Percentiles rank a stretch among this genome's conserved stretches.
Evolutionary conservation across 1,284 basidiomycete species (phyloP).

Genomic region (Cryptococcus sp.): DNA sequence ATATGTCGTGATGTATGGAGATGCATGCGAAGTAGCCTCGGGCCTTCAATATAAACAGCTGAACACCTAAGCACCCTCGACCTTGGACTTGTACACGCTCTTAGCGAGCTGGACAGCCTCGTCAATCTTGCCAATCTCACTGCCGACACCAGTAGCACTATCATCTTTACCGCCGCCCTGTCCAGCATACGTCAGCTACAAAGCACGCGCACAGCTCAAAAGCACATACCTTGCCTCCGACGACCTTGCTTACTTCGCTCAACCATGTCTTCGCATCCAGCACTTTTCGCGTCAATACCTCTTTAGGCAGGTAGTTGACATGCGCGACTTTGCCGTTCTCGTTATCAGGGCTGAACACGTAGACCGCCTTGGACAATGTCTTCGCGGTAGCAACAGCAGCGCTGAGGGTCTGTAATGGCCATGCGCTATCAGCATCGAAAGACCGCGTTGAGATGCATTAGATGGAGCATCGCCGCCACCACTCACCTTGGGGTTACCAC

Average conservation of each 20-base stretch:
- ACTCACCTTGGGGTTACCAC: conserved; percentile 76
- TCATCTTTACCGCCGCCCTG: conserved; percentile 93
- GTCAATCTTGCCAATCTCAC: conserved; percentile 63
- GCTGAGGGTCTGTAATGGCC: conserved; percentile 43
- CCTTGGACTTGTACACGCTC: conserved; percentile 44
- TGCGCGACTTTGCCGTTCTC: conserved; percentile 78
- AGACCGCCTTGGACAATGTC: conserved; percentile 78
- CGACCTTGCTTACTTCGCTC: conserved; percentile 67
- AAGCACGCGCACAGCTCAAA: background rate
- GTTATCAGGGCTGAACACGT: conserved; percentile 79
- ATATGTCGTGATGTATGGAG: too few relatives aligned
- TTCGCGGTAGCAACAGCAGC: conserved; percentile 70
- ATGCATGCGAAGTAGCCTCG: too few relatives aligned
- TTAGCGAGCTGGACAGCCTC: conserved; percentile 66
- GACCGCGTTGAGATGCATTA: background rate
- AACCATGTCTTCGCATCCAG: conserved; percentile 84
- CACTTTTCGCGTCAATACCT: conserved; percentile 56
- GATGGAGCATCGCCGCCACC: background rate
- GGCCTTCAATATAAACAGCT: too few relatives aligned
- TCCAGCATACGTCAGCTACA: background rate
- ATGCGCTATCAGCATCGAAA: background rate
- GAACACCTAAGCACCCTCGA: conserved; percentile 28
- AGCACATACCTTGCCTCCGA: conserved; percentile 78
- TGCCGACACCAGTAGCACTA: conserved; percentile 80
- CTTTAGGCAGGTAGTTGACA: conserved; percentile 80